Evolutionary conservation across 768 basidiomycete species (phyloP).

Genomic region (Boletus subcaerulescens): DNA sequence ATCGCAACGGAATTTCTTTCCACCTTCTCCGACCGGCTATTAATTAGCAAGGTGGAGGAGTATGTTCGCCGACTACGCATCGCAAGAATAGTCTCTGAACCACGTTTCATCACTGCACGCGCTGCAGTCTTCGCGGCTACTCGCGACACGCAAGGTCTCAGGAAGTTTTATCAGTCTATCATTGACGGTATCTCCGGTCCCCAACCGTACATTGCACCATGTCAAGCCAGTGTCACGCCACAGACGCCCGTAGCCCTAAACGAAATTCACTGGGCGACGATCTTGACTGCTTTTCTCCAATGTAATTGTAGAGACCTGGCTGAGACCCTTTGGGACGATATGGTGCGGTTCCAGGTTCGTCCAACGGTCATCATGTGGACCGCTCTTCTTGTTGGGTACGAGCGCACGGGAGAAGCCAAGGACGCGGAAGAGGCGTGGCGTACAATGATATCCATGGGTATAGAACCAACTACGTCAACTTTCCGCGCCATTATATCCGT

Average conservation of each 20-base stretch:
- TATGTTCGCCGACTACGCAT: slow-evolving; percentile 50
- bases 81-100: slow-evolving; percentile 51
- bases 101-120: slow-evolving; percentile 48
- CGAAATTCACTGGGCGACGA: slow-evolving; percentile 58
- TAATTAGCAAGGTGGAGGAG: slow-evolving; percentile 40
- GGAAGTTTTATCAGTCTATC: slow-evolving; percentile 50
- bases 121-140: slow-evolving; percentile 44
- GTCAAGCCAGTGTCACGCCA: slow-evolving; percentile 35
- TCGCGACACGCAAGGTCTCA: slow-evolving; percentile 33
- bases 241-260: slow-evolving; percentile 49
- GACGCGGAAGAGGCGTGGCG: slow-evolving; percentile 62
- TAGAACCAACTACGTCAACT: slow-evolving; percentile 57
- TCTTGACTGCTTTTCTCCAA: slow-evolving; percentile 63
- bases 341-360: slow-evolving; percentile 43
- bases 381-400: slow-evolving; percentile 63
- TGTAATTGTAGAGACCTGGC: slow-evolving; percentile 56
- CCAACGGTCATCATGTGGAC: slow-evolving; percentile 69
- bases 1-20: slow-evolving; percentile 40
- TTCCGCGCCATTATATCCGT: slow-evolving; percentile 71
- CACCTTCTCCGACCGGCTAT: slow-evolving; percentile 33
- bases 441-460: slow-evolving; percentile 53
- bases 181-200: slow-evolving; percentile 49
- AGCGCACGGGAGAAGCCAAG: slow-evolving; percentile 44
- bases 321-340: slow-evolving; percentile 66
- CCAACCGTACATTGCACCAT: slow-evolving; percentile 52